Evolutionary conservation across 2,329 filamentous ascomycete genomes (phyloP).

Genomic region (Aspergillus quadrilineatus): DNA sequence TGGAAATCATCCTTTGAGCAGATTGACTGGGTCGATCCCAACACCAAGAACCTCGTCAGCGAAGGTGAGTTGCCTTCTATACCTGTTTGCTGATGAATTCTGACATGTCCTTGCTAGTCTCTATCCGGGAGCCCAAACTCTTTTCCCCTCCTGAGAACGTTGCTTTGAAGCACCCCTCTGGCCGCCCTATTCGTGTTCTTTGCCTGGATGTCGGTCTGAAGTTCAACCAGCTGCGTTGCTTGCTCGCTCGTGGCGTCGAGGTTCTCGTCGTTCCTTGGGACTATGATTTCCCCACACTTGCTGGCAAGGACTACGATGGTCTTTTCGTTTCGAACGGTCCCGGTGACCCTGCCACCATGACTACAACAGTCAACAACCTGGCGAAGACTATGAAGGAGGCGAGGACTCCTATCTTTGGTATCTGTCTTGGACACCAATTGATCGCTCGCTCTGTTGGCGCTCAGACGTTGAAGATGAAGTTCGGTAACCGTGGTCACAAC

Average conservation of each 20-base stretch:
- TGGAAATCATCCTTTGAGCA: slow-evolving; percentile 68
- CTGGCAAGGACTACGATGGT: slow-evolving; percentile 85
- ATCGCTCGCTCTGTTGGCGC: slow-evolving; percentile 86
- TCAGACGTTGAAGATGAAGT: slow-evolving; percentile 93
- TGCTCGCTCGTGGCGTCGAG: slow-evolving; percentile 86
- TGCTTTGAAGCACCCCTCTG: slow-evolving; percentile 81
- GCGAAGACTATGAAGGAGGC: slow-evolving; percentile 72
- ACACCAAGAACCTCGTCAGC: slow-evolving; percentile 86
- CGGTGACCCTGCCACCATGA: slow-evolving; percentile 86
- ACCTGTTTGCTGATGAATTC: neutral
- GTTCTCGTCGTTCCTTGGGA: slow-evolving; percentile 95
- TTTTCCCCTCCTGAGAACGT: slow-evolving; percentile 72
- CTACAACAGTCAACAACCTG: slow-evolving; percentile 75
- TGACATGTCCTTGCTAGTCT: slow-evolving; percentile 62
- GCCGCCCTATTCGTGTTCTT: slow-evolving; percentile 79
- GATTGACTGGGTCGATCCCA: slow-evolving; percentile 88
- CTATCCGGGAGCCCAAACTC: slow-evolving; percentile 79
- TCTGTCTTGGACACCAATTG: slow-evolving; percentile 92
- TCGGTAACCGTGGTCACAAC: slow-evolving; percentile 97
- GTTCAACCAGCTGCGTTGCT: slow-evolving; percentile 94
- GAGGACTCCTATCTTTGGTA: slow-evolving; percentile 87
- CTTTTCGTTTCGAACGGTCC: slow-evolving; percentile 98
- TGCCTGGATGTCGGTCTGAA: slow-evolving; percentile 98
- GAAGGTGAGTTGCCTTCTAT: slow-evolving; percentile 67
- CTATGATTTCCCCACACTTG: slow-evolving; percentile 78